phyloP scores from a whole-genome alignment of 257 asterid species.

The Coffea eugenioides region DNA sequence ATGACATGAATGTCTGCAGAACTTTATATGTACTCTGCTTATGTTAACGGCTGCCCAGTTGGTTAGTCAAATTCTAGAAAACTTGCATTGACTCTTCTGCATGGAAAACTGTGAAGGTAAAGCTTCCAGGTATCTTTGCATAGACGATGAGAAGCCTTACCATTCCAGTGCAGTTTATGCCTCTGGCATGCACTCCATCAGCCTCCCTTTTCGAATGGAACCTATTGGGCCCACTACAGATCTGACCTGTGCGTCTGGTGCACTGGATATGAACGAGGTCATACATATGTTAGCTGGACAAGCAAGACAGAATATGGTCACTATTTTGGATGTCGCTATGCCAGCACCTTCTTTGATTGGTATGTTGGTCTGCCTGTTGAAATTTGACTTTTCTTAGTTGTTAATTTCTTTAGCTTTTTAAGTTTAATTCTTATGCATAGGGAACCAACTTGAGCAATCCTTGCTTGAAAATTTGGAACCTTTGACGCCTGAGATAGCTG shows the following conservation, averaged over 20 bases:
- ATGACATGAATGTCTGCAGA: not conserved
- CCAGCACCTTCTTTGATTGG: conserved; percentile 75
- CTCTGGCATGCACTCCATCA: conserved; percentile 79
- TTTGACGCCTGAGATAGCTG: conserved; percentile 65
- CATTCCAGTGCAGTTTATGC: conserved; percentile 94
- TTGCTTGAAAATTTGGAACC: conserved; percentile 59
- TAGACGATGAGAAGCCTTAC: conserved; percentile 66
- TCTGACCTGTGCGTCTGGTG: conserved; percentile 52
- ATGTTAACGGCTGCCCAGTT: not conserved
- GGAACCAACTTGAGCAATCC: conserved; percentile 33
- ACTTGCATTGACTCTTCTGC: conserved; percentile 5
- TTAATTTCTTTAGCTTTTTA: conserved; percentile 16
- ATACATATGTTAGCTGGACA: conserved; percentile 73
- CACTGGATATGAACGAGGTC: conserved; percentile 55
- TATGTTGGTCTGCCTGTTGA: conserved; percentile 23
- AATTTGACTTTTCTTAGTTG: not conserved
- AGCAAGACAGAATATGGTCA: conserved; percentile 69
- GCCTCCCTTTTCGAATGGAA: conserved; percentile 85
- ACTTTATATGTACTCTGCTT: not conserved
- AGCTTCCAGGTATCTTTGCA: conserved; percentile 53
- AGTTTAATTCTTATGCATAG: conserved; percentile 31
- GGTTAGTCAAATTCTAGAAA: not conserved
- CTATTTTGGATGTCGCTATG: conserved; percentile 67
- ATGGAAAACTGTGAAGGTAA: conserved; percentile 43
- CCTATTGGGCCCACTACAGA: conserved; percentile 67